These are phyloP conservation scores for Phytophthora litchii DNA, from an alignment of 352 stramenopile genomes.

Conservation along the genomic window DNA sequence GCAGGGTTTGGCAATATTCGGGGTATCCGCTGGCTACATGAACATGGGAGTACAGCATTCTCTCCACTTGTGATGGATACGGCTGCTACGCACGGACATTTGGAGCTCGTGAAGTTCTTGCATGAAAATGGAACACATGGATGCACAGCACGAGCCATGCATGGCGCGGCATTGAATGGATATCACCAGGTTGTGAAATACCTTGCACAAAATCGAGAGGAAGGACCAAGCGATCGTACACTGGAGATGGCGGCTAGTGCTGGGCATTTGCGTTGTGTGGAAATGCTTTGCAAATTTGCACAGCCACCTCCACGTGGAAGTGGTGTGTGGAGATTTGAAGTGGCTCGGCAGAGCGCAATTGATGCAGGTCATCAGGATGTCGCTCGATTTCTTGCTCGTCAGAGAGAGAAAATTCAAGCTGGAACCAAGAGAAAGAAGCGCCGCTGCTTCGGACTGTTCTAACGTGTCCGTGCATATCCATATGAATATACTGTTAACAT, in stretches of 20 bases:
- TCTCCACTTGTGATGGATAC: constrained; percentile 36
- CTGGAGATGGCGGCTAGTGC: constrained; percentile 21
- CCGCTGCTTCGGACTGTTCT: constrained; percentile 21
- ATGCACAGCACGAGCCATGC: constrained; percentile 32
- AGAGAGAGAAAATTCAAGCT: not conserved
- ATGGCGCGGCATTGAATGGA: constrained; percentile 33
- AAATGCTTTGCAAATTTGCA: constrained; percentile 18
- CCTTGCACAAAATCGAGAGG: constrained; percentile 20
- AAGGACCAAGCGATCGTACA: constrained; percentile 20
- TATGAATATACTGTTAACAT: constrained; percentile 4
- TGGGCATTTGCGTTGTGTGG: constrained; percentile 28
- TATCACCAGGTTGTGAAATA: constrained; percentile 31
- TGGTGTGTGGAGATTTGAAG: constrained; percentile 18
- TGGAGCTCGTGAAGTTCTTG: constrained; percentile 30
- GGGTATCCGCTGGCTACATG: constrained; percentile 33
- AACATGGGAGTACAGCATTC: constrained; percentile 17
- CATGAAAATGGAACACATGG: constrained; percentile 31
- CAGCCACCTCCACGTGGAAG: constrained; percentile 17
- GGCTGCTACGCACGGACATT: constrained; percentile 32
- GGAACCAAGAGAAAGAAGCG: constrained; percentile 5
- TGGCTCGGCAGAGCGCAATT: constrained; percentile 14
- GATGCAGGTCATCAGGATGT: constrained; percentile 20
- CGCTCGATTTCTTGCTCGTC: constrained; percentile 18
- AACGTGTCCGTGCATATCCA: not conserved
- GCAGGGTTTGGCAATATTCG: constrained; percentile 31